Conservation (phyloP, 78 protist genomes). For the Pelomyxa schiedti region DNA sequence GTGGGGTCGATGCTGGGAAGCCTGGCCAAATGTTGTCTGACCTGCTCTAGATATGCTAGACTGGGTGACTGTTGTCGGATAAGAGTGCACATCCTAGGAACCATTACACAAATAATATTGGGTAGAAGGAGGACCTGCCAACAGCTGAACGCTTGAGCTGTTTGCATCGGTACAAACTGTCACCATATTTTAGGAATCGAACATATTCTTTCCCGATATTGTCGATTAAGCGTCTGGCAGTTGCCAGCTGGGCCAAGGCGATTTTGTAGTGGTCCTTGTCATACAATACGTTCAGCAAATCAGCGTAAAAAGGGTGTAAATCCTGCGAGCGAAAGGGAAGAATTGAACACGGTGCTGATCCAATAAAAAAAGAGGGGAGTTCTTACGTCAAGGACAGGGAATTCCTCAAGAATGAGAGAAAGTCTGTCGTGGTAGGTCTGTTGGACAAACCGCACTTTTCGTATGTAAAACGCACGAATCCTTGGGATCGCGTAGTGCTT, state of each 20-base stretch:
- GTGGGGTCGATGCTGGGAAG: slow-evolving; percentile 98
- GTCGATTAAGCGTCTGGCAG: slow-evolving; percentile 71
- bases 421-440: slow-evolving; percentile 81
- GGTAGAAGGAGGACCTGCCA: slow-evolving; percentile 75
- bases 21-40: slow-evolving; percentile 97
- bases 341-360: slow-evolving; percentile 70
- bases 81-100: slow-evolving; percentile 86
- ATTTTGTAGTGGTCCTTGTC: slow-evolving; percentile 98
- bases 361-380: background rate
- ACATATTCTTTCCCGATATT: slow-evolving; percentile 88
- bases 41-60: slow-evolving; percentile 95
- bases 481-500: slow-evolving; percentile 78
- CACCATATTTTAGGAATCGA: slow-evolving; percentile 95
- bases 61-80: slow-evolving; percentile 59
- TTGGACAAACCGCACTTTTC: slow-evolving; percentile 92
- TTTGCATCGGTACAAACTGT: slow-evolving; percentile 97
- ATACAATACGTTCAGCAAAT: slow-evolving; percentile 95
- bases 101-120: too few species aligned
- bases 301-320: slow-evolving; percentile 99
- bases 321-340: slow-evolving; percentile 44
- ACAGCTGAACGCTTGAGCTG: slow-evolving; percentile 98
- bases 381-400: slow-evolving; percentile 93
- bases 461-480: slow-evolving; percentile 89
- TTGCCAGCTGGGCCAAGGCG: slow-evolving; percentile 93
- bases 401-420: slow-evolving; percentile 79